Evolutionary conservation across 768 basidiomycete species (phyloP).

Genomic region (Amanita pallidorosea): DNA sequence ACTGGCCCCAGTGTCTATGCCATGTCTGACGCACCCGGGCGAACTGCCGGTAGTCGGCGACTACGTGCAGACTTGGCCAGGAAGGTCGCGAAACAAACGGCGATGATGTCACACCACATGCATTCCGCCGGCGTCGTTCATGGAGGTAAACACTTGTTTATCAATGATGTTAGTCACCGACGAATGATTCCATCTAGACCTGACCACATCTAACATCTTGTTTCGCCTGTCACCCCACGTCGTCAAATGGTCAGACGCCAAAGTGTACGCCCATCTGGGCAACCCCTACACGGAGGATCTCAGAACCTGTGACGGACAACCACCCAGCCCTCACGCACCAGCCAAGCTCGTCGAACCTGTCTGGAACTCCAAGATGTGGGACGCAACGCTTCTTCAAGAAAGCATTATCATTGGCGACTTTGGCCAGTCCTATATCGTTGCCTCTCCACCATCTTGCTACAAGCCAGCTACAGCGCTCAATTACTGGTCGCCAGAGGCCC

Average conservation of each 20-base stretch:
- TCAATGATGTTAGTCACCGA: not conserved
- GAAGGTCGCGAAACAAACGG: slow-evolving; percentile 22
- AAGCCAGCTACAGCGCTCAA: slow-evolving; percentile 18
- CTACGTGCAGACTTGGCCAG: slow-evolving; percentile 23
- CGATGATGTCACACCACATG: slow-evolving; percentile 16
- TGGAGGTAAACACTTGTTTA: slow-evolving; percentile 5
- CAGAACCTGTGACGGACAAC: not conserved
- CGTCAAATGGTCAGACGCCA: slow-evolving; percentile 20
- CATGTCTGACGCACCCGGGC: slow-evolving; percentile 20
- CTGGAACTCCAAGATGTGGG: not conserved
- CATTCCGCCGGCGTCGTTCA: slow-evolving; percentile 15
- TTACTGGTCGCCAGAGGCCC: slow-evolving; percentile 25
- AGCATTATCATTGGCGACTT: slow-evolving; percentile 23
- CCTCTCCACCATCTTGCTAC: slow-evolving; percentile 17
- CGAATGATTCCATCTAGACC: slow-evolving; percentile 15
- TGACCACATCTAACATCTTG: slow-evolving; percentile 18
- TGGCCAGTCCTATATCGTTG: slow-evolving; percentile 22
- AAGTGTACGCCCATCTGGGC: slow-evolving; percentile 4
- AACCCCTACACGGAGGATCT: not conserved
- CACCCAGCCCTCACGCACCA: not conserved
- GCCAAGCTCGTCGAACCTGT: not conserved
- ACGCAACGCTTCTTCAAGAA: slow-evolving; percentile 20
- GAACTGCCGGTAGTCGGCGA: slow-evolving; percentile 17
- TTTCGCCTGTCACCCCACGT: slow-evolving; percentile 17
- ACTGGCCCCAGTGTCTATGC: slow-evolving; percentile 21